These are phyloP conservation scores for Ophiostoma piceae DNA, from an alignment of 2,329 filamentous ascomycete species.

Conservation along the genomic window DNA sequence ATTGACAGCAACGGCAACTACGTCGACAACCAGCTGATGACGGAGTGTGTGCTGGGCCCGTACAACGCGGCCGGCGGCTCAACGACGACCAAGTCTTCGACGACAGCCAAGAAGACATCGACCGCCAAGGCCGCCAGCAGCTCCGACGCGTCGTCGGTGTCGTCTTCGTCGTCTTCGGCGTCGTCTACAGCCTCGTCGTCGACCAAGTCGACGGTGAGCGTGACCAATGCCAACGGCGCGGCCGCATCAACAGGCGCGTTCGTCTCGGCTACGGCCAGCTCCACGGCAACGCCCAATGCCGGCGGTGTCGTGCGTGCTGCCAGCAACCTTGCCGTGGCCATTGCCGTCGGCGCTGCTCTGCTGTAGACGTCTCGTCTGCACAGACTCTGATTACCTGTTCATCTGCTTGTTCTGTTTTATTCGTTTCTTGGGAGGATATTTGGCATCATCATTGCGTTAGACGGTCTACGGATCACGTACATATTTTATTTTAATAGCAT, in stretches of 20 bases:
- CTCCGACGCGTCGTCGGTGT: neutral
- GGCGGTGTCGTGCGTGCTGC: constrained; percentile 2
- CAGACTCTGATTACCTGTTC: neutral
- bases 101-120: constrained; percentile 15
- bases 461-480: neutral
- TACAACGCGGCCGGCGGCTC: neutral
- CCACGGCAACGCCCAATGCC: constrained; percentile 5
- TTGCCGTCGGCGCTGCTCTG: constrained; percentile 16
- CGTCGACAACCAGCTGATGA: constrained; percentile 26
- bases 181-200: neutral
- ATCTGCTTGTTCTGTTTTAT: neutral
- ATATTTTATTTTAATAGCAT: constrained; percentile 9
- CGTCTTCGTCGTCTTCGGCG: neutral
- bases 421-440: neutral
- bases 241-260: neutral
- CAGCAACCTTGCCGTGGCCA: constrained; percentile 11
- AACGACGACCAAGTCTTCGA: neutral
- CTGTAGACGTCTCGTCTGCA: neutral
- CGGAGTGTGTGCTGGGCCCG: constrained; percentile 26
- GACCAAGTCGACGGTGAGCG: neutral
- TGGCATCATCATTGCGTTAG: neutral
- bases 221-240: neutral
- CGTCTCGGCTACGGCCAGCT: neutral
- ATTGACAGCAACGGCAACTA: constrained; percentile 20
- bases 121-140: neutral